phyloP scores from a whole-genome alignment of 2,329 filamentous ascomycete genomes.

The Parastagonospora nodorum region DNA sequence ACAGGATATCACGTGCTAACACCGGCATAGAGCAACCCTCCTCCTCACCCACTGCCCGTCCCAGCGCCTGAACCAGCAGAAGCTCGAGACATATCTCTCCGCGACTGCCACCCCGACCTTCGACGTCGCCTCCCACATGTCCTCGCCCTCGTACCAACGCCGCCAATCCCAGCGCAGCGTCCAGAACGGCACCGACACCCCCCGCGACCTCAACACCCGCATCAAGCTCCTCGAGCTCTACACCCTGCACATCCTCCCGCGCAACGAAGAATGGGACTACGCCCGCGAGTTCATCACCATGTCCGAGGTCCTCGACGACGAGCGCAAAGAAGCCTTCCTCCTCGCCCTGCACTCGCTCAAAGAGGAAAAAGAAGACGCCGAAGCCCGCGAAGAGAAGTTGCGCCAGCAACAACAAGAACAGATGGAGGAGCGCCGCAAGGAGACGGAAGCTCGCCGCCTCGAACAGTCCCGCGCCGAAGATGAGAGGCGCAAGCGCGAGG shows the following conservation, averaged over 20 bases:
- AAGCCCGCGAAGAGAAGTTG: slow-evolving; percentile 65
- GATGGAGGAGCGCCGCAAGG: slow-evolving; percentile 55
- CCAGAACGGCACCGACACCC: slow-evolving; percentile 74
- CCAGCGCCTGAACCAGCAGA: slow-evolving; percentile 82
- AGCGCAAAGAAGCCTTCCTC: slow-evolving; percentile 85
- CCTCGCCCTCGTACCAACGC: slow-evolving; percentile 48
- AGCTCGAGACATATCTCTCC: slow-evolving; percentile 86
- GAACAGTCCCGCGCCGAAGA: slow-evolving; percentile 52
- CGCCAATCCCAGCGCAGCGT: slow-evolving; percentile 35
- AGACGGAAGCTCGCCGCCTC: slow-evolving; percentile 42
- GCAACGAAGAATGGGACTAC: slow-evolving; percentile 96
- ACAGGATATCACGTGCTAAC: neutral
- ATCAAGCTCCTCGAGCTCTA: slow-evolving; percentile 95
- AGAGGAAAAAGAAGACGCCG: slow-evolving; percentile 80
- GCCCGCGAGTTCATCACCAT: slow-evolving; percentile 87
- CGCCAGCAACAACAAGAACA: slow-evolving; percentile 65
- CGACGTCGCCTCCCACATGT: slow-evolving; percentile 70
- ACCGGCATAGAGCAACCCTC: slow-evolving; percentile 72
- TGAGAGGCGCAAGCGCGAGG: slow-evolving; percentile 45
- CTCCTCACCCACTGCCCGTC: slow-evolving; percentile 86
- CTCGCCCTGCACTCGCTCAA: slow-evolving; percentile 82
- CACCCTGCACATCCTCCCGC: slow-evolving; percentile 89
- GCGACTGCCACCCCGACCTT: slow-evolving; percentile 74
- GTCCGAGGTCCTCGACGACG: slow-evolving; percentile 87
- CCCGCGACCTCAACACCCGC: slow-evolving; percentile 79